Percentiles rank a stretch among this genome's conserved stretches.
phyloP scores from a whole-genome alignment of 2,329 filamentous ascomycete species.

The Aspergillus caelatus region DNA sequence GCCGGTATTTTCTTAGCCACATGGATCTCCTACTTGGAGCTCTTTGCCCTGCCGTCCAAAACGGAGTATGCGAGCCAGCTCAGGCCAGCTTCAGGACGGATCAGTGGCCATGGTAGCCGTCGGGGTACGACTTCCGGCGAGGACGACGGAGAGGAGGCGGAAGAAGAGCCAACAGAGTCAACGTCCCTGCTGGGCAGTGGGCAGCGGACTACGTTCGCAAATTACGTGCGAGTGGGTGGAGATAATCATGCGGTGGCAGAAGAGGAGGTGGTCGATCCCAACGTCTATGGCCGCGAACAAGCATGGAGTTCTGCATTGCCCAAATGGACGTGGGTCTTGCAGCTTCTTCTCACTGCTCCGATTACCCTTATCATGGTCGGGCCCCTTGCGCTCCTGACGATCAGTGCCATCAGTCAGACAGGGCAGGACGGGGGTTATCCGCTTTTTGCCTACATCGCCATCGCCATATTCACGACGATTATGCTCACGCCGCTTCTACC shows the following conservation, averaged over 20 bases:
- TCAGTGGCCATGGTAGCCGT: conserved; percentile 43
- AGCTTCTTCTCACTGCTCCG: conserved; percentile 79
- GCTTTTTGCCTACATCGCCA: conserved; percentile 70
- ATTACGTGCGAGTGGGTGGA: conserved; percentile 50
- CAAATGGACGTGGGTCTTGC: conserved; percentile 83
- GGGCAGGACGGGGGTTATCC: conserved; percentile 78
- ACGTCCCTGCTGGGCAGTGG: conserved; percentile 59
- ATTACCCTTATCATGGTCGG: conserved; percentile 76
- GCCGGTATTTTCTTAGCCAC: conserved; percentile 73
- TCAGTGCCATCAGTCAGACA: conserved; percentile 75
- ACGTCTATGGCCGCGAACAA: conserved; percentile 73
- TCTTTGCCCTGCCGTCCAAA: conserved; percentile 75
- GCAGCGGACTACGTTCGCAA: conserved; percentile 57
- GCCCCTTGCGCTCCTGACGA: conserved; percentile 74
- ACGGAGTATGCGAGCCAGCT: conserved; percentile 66
- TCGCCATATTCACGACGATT: conserved; percentile 69
- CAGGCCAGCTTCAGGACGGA: conserved; percentile 44
- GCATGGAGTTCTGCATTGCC: conserved; percentile 80
- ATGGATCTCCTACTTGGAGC: conserved; percentile 75
- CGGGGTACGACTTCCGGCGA: conserved; percentile 47
- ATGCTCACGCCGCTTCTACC: conserved; percentile 76
- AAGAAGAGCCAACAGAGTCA: conserved; percentile 54
- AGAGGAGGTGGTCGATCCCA: conserved; percentile 32
- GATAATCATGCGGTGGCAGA: conserved; percentile 31
- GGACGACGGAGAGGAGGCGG: conserved; percentile 41